Percentiles rank a stretch among this genome's conserved stretches.
phyloP scores from a whole-genome alignment of 139 green algal genomes.

The Prasinococcaceae sp. region DNA sequence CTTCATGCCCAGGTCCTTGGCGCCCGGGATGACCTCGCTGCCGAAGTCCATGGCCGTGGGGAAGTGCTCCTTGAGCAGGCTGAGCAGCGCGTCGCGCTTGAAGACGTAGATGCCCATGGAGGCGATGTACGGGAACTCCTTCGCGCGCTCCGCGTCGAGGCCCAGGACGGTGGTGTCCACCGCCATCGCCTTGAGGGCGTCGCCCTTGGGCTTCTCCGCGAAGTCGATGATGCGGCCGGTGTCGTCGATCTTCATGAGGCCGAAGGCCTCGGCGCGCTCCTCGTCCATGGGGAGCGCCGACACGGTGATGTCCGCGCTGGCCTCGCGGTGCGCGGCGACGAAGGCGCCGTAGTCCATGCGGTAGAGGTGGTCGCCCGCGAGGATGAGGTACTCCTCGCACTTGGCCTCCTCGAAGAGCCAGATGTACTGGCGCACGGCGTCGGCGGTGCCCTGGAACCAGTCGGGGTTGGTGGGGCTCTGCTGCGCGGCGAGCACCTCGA shows the following conservation, averaged over 20 bases:
- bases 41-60: constrained; percentile 68
- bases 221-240: constrained; percentile 78
- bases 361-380: constrained; percentile 98
- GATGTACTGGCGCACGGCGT: constrained; percentile 96
- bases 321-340: constrained; percentile 72
- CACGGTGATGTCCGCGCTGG: constrained; percentile 90
- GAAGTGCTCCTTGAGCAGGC: constrained; percentile 43
- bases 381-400: constrained; percentile 95
- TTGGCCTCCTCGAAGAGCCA: constrained; percentile 95
- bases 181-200: constrained; percentile 73
- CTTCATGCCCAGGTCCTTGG: constrained; percentile 53
- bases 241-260: constrained; percentile 98
- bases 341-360: constrained; percentile 98
- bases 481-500: constrained; percentile 93
- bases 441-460: constrained; percentile 96
- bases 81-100: constrained; percentile 42
- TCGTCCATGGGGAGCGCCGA: constrained; percentile 85
- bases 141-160: constrained; percentile 58
- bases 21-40: constrained; percentile 68
- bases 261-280: constrained; percentile 77
- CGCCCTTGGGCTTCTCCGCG: constrained; percentile 92
- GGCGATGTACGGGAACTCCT: constrained; percentile 91
- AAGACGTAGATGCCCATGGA: constrained; percentile 95
- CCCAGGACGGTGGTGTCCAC: constrained; percentile 94
- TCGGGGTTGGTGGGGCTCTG: constrained; percentile 76